Base-by-base conservation (phyloP, 2,329 filamentous ascomycete genomes). In the Claviceps sp. region DNA sequence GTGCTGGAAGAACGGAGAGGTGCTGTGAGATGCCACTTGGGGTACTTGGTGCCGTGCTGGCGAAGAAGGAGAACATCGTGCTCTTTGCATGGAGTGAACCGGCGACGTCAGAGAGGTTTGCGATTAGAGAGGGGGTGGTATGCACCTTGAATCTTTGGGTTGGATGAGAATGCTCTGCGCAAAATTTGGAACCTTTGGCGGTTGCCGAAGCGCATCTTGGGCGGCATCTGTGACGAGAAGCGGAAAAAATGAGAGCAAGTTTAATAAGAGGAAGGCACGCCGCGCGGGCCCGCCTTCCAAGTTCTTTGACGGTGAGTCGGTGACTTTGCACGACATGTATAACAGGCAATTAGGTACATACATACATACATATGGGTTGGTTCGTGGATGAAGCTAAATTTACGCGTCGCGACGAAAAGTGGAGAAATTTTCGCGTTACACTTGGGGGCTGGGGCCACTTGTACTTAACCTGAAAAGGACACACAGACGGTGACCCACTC, bases 61-160 rank as follows among this genome's bases (percentile, higher is more conserved):
- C 66, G 66, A 20, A 72, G 59, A 51, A 71, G 64, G 51, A 72
- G 57, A 26, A 70, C 59, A 53, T 72, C 69, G 56, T 69, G 63
- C 55, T 71, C 69, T 71, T 39, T 13, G 43, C 37, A 16, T 22
- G 11, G 17, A 14, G 20, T 26, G 36, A 38, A 20, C 11, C n/a
- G 8, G 17, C 49, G 37, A 48, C 20, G 16, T 38, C 36, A 40
- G 26, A n/a, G 20, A 17, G 40, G 38, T 8, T 29, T 20, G 16
- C 3, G 5, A 39, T 2, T 8, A 23, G 3, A 23, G 20, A 29
- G 49, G 4, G 29, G 9, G 9, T 34, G 8, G 20, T 20, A 20
- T 20, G 43, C 44, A 60, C 65, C 61, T 62, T 61, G 53, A 8
- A 66, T 59, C 4, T 45, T 59, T 23, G 61, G 61, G 13, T 58